Evolutionary conservation across 352 stramenopile species (phyloP).

Genomic region (Phytophthora macrochlamydospora): DNA sequence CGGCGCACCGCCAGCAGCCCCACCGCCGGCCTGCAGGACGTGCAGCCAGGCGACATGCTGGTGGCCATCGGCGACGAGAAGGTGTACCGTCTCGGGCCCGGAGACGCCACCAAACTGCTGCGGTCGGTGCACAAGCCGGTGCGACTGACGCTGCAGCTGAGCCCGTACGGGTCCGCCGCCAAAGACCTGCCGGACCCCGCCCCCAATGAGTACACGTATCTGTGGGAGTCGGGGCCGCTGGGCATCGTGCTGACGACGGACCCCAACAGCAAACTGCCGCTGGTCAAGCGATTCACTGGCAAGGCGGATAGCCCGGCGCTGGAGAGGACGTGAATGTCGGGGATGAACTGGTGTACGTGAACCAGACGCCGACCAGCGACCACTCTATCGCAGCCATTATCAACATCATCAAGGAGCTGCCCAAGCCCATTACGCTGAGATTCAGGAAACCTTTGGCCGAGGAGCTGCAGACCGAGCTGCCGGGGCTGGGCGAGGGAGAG

Average conservation of each 20-base stretch:
- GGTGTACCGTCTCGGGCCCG: constrained; percentile 71
- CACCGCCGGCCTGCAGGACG: constrained; percentile 59
- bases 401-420: constrained; percentile 73
- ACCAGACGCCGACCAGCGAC: constrained; percentile 71
- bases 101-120: constrained; percentile 68
- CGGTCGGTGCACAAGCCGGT: constrained; percentile 75
- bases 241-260: constrained; percentile 79
- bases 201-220: constrained; percentile 84
- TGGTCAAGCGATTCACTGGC: constrained; percentile 79
- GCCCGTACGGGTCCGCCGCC: constrained; percentile 51
- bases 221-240: constrained; percentile 72
- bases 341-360: constrained; percentile 84
- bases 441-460: constrained; percentile 68
- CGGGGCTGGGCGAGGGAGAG: constrained; percentile 60
- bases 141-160: constrained; percentile 68
- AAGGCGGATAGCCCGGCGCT: constrained; percentile 56
- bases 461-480: constrained; percentile 53
- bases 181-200: constrained; percentile 61
- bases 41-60: constrained; percentile 77
- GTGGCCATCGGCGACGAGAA: constrained; percentile 80
- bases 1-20: constrained; percentile 54
- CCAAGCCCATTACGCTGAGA: constrained; percentile 79
- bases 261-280: constrained; percentile 63
- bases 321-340: constrained; percentile 57
- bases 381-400: constrained; percentile 80